Conservation (phyloP, 202 grass and related monocot genomes). For the Carex arenaria region DNA sequence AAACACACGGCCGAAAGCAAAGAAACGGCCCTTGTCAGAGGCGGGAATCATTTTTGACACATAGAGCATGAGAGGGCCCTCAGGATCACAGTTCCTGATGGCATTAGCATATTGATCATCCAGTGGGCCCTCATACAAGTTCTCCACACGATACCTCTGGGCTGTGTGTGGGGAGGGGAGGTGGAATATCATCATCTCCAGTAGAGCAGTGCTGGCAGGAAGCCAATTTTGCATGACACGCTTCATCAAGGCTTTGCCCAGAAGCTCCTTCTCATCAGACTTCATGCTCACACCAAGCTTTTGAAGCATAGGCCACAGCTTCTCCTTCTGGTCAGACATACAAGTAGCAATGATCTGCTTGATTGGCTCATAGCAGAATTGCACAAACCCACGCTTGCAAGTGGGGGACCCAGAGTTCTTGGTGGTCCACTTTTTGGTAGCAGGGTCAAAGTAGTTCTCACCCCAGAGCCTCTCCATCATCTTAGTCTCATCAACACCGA, state of each 20-base stretch:
- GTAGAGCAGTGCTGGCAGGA: conserved; percentile 44
- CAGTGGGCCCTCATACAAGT: conserved; percentile 61
- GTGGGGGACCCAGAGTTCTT: conserved; percentile 51
- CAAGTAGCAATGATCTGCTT: conserved; percentile 57
- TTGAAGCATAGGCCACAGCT: conserved; percentile 53
- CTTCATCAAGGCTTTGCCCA: conserved; percentile 75
- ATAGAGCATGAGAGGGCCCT: conserved; percentile 53
- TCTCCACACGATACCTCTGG: conserved; percentile 63
- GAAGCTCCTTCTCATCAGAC: conserved; percentile 59
- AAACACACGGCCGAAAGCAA: conserved; percentile 67
- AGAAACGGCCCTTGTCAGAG: conserved; percentile 65
- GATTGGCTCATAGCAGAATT: conserved; percentile 57
- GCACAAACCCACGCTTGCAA: conserved; percentile 63
- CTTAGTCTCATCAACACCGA: conserved; percentile 54
- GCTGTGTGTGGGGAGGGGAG: conserved; percentile 45
- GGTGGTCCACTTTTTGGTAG: conserved; percentile 56
- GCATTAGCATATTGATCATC: conserved; percentile 56
- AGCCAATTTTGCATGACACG: conserved; percentile 71
- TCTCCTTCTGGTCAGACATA: conserved; percentile 63
- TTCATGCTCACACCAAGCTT: conserved; percentile 61
- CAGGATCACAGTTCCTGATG: conserved; percentile 60
- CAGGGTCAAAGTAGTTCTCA: conserved; percentile 60
- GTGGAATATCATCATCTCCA: conserved; percentile 69
- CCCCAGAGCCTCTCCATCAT: conserved; percentile 79
- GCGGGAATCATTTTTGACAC: conserved; percentile 62